Evolutionary conservation across 345 rosid genomes (phyloP), one percentile per base, ranked within the genome.

Genomic region (Angophora floribunda): DNA sequence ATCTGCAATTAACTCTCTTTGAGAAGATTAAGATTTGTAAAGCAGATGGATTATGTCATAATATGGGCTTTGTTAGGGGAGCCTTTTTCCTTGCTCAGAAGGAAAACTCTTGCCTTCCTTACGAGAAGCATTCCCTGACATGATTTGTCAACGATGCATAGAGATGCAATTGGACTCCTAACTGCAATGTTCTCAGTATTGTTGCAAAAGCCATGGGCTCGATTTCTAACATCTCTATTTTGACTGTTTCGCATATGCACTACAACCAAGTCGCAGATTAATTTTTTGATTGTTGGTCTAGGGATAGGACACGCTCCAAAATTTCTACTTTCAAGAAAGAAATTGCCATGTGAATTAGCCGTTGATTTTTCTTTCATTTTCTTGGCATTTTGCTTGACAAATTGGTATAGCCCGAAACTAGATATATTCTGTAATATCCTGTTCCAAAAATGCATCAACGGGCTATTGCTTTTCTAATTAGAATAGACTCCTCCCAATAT

Each of bases 91-190:
- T 90, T 89, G 90, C 63, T 91, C 94, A 88, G 94, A 91, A 88
- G 75, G 91, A 91, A 86, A 45, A 51, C 55, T 89, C 88, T 86
- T 89, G 95, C 98, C 97, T 94, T 95, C 89, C 87, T 57, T 93
- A 85, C 86, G 50, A 85, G 91, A 90, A 91, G 90, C 88, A 75
- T 92, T 92, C 84, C 92, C 93, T 55, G 87, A 86, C 82, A 89
- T 87, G 90, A 51, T 49, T 92, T 89, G 13, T 75, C 90, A 88
- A 86, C 82, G 79, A 96, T 95, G 93, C 92, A 85, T 95, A 96
- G 91, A 96, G 95, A n/a, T 63, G 65, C 65, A 10, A 59, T 59
- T 59, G 26, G 65, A 63, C 70, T 63, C 0, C 75, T 15, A 13
- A 63, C 36, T 2, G 75, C 75, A 13, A 63, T 63, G 36, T 4